phyloP scores from a whole-genome alignment of 1,139 yeast species.

The Insectozyma bohioensis region DNA sequence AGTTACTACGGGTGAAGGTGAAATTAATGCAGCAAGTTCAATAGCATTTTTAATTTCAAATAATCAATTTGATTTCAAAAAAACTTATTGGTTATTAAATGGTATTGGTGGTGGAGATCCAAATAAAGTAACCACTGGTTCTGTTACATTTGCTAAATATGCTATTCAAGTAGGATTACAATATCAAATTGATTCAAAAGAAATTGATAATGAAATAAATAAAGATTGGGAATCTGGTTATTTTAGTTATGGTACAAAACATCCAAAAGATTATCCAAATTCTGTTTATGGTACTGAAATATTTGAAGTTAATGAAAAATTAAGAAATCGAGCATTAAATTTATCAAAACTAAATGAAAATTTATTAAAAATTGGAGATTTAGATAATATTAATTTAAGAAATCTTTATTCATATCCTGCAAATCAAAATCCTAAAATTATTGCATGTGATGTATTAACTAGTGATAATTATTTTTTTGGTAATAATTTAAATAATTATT shows the following conservation, averaged over 20 bases:
- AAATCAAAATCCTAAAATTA: slow-evolving; percentile 43
- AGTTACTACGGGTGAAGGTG: slow-evolving; percentile 68
- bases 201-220: too few species aligned
- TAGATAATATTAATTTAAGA: slow-evolving; percentile 43
- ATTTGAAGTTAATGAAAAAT: slow-evolving; percentile 56
- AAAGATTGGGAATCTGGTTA: slow-evolving; percentile 67
- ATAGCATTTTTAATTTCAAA: slow-evolving; percentile 52
- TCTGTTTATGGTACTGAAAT: slow-evolving; percentile 64
- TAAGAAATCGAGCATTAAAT: slow-evolving; percentile 56
- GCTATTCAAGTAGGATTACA: slow-evolving; percentile 63
- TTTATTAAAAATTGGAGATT: slow-evolving; percentile 48
- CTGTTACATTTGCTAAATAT: slow-evolving; percentile 59
- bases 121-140: slow-evolving; percentile 43
- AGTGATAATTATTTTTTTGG: slow-evolving; percentile 63
- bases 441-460: slow-evolving; percentile 58
- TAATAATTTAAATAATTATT: slow-evolving; percentile 47
- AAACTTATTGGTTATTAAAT: slow-evolving; percentile 59
- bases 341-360: slow-evolving; percentile 47
- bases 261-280: slow-evolving; percentile 51
- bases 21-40: slow-evolving; percentile 63
- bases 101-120: slow-evolving; percentile 71
- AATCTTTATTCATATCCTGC: slow-evolving; percentile 49
- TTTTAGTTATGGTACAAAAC: slow-evolving; percentile 52
- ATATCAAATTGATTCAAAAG: slow-evolving; percentile 48
- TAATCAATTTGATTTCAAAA: slow-evolving; percentile 54